Evolutionary conservation across 2,329 filamentous ascomycete species (phyloP), one percentile per base, ranked within the genome.

Genomic region (Xylariaceae sp.): DNA sequence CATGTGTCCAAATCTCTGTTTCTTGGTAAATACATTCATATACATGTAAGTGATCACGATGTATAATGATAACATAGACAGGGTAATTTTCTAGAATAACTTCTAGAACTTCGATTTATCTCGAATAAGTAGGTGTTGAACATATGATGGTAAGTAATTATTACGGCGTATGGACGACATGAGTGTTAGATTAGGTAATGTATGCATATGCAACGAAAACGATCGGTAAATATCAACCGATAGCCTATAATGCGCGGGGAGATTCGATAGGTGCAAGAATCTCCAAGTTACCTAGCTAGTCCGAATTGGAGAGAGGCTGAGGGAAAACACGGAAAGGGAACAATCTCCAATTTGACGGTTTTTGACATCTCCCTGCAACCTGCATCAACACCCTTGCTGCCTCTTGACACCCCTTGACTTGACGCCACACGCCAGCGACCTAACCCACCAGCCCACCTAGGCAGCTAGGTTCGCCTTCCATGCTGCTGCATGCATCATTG

Each of bases 231-330:
- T 57, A 54, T 37, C 52, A 52, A 40, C 60, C 60, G 60, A 60
- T 40, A 62, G 57, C 49, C 60, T 62, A 57, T 62, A 62, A 58
- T 45, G 52, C 57, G 48, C 18, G 57, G 55, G 44, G 26, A 43
- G 40, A 40, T 49, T 49, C 59, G 59, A 62, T 60, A 60, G 59
- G 59, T 49, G 56, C 54, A 52, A 46, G 50, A n/a, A n/a, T n/a
- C n/a, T n/a, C n/a, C n/a, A n/a, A n/a, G n/a, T n/a, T n/a, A n/a
- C n/a, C n/a, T n/a, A n/a, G n/a, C n/a, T n/a, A n/a, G n/a, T n/a
- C n/a, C n/a, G n/a, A n/a, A n/a, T n/a, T n/a, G n/a, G n/a, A 20
- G 51, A 52, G 60, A 62, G 60, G 60, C 60, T 62, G 60, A 62
- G 57, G 60, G 12, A 62, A 62, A 62, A 60, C 47, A 62, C 60